Conservation (phyloP, 257 asterid species). For the Solanum pennellii region DNA sequence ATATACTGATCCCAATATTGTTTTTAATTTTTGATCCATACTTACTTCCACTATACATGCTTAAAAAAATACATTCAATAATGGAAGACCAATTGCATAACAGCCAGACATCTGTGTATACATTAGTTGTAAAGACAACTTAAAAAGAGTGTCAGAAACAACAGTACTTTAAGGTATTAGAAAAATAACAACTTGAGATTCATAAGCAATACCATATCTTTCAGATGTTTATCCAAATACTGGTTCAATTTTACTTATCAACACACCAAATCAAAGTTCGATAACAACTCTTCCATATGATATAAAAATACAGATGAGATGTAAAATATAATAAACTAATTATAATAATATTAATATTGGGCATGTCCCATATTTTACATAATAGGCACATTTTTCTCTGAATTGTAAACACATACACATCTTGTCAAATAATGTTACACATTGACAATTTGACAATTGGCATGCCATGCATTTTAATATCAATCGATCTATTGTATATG, state of each 20-base stretch:
- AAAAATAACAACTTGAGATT: not conserved
- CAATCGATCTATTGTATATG: not conserved
- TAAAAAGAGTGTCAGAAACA: not conserved
- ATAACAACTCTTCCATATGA: not conserved
- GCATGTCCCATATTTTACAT: not conserved
- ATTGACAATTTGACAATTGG: not conserved
- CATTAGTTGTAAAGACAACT: conserved; percentile 12
- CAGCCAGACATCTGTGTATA: not conserved
- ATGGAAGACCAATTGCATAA: conserved; percentile 5
- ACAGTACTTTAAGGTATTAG: not conserved
- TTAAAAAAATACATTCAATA: conserved; percentile 7
- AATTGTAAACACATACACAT: not conserved
- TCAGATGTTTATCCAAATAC: not conserved
- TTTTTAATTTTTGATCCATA: not conserved
- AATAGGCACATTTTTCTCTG: not conserved
- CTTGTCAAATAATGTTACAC: not conserved
- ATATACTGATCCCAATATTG: conserved; percentile 15
- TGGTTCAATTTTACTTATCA: not conserved
- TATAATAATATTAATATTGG: not conserved
- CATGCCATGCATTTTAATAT: not conserved
- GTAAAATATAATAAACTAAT: not conserved
- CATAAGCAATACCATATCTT: not conserved
- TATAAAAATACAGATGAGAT: not conserved
- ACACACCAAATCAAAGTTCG: not conserved
- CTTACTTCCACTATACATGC: conserved; percentile 6